These are phyloP conservation scores for Trapa bicornis DNA, from an alignment of 345 rosid species.

Conservation along the genomic window DNA sequence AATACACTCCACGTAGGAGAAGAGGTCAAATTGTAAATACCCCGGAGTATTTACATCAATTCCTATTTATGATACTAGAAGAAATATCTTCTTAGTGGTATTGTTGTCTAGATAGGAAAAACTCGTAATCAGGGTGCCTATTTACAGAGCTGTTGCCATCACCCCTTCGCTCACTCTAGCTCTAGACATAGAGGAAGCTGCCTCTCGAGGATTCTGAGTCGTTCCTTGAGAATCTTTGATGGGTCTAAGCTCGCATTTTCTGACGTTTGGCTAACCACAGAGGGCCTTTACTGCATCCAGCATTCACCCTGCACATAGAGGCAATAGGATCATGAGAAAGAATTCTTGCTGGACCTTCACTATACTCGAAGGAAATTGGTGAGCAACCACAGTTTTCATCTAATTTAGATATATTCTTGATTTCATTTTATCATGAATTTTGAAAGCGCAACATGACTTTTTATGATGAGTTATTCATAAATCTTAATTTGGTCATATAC, in stretches of 20 bases:
- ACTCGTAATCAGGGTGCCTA: constrained; percentile 44
- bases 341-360: too few species aligned
- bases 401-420: too few species aligned
- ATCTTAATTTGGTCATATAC: not conserved
- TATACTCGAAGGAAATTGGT: too few species aligned
- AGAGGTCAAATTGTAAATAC: not conserved
- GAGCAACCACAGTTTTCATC: too few species aligned
- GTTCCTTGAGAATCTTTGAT: constrained; percentile 30
- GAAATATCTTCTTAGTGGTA: not conserved
- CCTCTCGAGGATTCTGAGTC: constrained; percentile 34
- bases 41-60: not conserved
- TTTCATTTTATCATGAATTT: too few species aligned
- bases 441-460: too few species aligned
- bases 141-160: constrained; percentile 14
- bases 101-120: constrained; percentile 30
- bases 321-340: not conserved
- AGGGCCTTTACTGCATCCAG: constrained; percentile 36
- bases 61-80: not conserved
- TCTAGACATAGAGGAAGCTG: constrained; percentile 41
- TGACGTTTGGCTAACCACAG: constrained; percentile 7
- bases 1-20: too few species aligned
- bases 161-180: constrained; percentile 30
- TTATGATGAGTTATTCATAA: not conserved
- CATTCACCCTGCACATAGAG: constrained; percentile 32
- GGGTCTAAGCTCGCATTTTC: constrained; percentile 13